Percentiles rank a stretch among this genome's conserved stretches.
These are phyloP conservation scores for Austropuccinia psidii DNA, from an alignment of 1,284 basidiomycete species.

Conservation along the genomic window DNA sequence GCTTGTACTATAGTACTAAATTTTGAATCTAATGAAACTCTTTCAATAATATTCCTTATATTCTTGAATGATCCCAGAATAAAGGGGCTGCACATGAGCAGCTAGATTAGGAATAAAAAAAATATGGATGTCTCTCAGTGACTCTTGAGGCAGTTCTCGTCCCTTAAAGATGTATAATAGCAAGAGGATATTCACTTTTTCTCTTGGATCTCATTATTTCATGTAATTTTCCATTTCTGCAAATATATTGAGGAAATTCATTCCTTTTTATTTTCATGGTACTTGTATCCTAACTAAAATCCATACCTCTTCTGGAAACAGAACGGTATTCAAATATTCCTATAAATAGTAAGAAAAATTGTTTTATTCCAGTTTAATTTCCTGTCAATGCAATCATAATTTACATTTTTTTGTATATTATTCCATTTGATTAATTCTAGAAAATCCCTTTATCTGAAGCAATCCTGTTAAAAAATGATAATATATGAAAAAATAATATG, in stretches of 20 bases:
- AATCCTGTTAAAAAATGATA: neutral
- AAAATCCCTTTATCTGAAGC: slow-evolving; percentile 16
- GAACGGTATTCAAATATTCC: neutral
- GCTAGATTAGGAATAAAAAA: neutral
- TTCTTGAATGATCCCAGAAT: neutral
- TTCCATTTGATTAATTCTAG: neutral
- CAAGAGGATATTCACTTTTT: neutral
- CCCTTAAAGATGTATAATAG: neutral
- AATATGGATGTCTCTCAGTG: neutral
- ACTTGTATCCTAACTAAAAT: neutral
- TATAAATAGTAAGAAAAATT: neutral
- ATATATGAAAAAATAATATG: neutral
- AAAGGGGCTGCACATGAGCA: neutral
- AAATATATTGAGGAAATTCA: neutral
- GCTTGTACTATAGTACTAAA: no score
- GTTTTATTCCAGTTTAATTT: neutral
- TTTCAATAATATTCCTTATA: neutral
- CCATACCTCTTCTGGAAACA: no score
- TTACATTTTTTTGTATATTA: neutral
- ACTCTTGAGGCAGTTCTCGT: neutral
- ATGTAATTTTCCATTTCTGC: neutral
- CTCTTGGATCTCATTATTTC: neutral
- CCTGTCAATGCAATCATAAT: neutral
- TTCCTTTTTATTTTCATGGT: neutral
- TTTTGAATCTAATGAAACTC: no score